Base-by-base conservation (phyloP, 768 basidiomycete species). In the Baorangia bicolor region DNA sequence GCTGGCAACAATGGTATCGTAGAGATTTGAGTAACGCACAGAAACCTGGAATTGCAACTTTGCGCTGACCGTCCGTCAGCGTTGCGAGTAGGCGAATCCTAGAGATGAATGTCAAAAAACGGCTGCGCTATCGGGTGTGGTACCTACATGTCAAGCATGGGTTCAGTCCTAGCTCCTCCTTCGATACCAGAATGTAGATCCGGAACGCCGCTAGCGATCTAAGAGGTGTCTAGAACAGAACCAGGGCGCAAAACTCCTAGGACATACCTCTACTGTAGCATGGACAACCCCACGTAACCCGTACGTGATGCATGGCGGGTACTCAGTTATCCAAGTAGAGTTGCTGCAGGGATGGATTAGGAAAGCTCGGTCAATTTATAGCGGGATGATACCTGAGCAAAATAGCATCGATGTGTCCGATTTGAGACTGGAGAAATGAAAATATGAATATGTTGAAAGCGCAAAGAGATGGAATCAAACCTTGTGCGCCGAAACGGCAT, bases 311-410 rank as follows among this genome's bases (percentile, higher is more conserved):
- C 95, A 98, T 0, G 97, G 95, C 7, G 85, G 83, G 59, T 89
- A 85, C 63, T 97, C 92, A 13, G 88, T 88, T 60, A 98, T 93
- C 95, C 96, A 99, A 11, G 92, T 95, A 21, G 95, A 98, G 68
- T 99, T 98, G 61, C 91, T 92, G 20, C 27, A n/a, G 4, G 30
- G 14, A 43, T 10, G 5, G 1, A 40, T 64, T 5, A 64, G 49
- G 27, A 52, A 20, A 23, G 33, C 20, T 18, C 38, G 6, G 10
- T 40, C 18, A 16, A 12, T 25, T 41, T 34, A 40, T 9, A 5
- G 7, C 43, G 33, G 63, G 23, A 21, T 37, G 69, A 37, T 53
- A 90, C 90, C 90, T 92, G 57, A 94, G 87, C 18, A 98, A 75
- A 53, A 98, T 93, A 1, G 89, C 89, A 73, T 98, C 93, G 42